Conservation (phyloP, 2,329 filamentous ascomycete species). For the Epichloe typhina region DNA sequence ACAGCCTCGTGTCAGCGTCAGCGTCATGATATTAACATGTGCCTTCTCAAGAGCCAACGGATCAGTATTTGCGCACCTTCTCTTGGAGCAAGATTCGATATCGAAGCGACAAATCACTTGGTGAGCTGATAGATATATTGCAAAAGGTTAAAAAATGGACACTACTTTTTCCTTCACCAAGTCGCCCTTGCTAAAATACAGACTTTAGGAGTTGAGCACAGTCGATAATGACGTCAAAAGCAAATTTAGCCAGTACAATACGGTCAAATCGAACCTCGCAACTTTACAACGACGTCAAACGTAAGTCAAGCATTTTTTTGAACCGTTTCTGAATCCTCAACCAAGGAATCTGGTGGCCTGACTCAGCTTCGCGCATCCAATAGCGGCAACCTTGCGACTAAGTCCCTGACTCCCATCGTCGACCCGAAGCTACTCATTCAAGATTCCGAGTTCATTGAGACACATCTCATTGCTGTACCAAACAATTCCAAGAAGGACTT, state of each 20-base stretch:
- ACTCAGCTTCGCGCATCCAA: not conserved
- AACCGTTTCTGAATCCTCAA: no score
- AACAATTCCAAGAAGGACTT: constrained; percentile 74
- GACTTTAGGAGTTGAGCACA: constrained; percentile 64
- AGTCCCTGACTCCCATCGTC: constrained; percentile 82
- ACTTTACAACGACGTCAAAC: constrained; percentile 78
- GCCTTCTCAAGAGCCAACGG: constrained; percentile 63
- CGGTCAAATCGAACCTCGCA: constrained; percentile 72
- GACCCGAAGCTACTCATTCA: constrained; percentile 67
- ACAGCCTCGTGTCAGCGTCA: constrained; percentile 3
- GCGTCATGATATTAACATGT: not conserved
- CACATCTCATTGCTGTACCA: constrained; percentile 84
- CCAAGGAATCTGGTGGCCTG: not conserved
- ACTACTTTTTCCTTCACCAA: not conserved
- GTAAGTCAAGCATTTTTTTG: constrained; percentile 31
- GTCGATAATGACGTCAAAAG: constrained; percentile 93
- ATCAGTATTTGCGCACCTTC: constrained; percentile 81
- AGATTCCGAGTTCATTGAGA: constrained; percentile 93
- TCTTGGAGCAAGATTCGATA: constrained; percentile 98
- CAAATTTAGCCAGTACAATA: constrained; percentile 91
- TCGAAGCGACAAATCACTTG: constrained; percentile 77
- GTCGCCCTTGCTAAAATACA: not conserved
- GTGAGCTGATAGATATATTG: constrained; percentile 73
- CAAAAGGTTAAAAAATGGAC: constrained; percentile 52
- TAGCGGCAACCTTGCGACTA: constrained; percentile 86